Percentiles rank a stretch among this genome's conserved stretches.
These are phyloP conservation scores for Leptosphaerulina australis DNA, from an alignment of 2,329 filamentous ascomycete genomes.

Conservation along the genomic window DNA sequence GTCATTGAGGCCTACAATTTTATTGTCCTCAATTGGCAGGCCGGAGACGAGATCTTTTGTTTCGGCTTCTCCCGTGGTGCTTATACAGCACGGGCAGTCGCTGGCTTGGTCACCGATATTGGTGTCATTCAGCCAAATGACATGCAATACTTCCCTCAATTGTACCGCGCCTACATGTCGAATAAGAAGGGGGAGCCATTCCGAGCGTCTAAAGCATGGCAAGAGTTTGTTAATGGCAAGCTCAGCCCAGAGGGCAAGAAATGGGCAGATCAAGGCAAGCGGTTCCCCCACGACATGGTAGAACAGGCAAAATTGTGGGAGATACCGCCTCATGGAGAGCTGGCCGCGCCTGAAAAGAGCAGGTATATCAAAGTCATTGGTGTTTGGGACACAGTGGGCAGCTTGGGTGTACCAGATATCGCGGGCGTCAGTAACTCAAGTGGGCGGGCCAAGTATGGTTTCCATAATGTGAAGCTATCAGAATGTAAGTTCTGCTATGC, in stretches of 20 bases:
- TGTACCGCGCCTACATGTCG: constrained; percentile 49
- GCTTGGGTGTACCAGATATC: constrained; percentile 54
- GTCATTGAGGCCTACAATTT: constrained; percentile 59
- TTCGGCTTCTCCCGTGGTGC: constrained; percentile 57
- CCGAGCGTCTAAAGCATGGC: constrained; percentile 37
- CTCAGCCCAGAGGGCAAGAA: constrained; percentile 29
- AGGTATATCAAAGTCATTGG: constrained; percentile 52
- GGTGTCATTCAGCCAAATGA: constrained; percentile 56
- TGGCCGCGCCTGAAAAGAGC: constrained; percentile 28
- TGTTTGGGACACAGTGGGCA: constrained; percentile 58
- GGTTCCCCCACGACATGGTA: constrained; percentile 29
- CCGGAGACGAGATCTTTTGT: constrained; percentile 57
- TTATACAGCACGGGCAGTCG: constrained; percentile 52
- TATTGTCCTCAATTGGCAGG: constrained; percentile 57
- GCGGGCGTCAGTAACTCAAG: constrained; percentile 32
- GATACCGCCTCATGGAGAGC: constrained; percentile 39
- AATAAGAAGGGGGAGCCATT: constrained; percentile 38
- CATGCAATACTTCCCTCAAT: constrained; percentile 52
- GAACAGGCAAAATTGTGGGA: constrained; percentile 41
- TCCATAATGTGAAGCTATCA: constrained; percentile 45
- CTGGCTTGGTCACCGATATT: constrained; percentile 52
- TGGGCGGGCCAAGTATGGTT: constrained; percentile 36
- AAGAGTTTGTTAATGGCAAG: constrained; percentile 46
- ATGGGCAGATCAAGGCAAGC: constrained; percentile 21
- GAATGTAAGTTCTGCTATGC: constrained; percentile 37